phyloP scores from a whole-genome alignment of 495 filamentous ascomycete genomes.

The Penicillium chermesinum region DNA sequence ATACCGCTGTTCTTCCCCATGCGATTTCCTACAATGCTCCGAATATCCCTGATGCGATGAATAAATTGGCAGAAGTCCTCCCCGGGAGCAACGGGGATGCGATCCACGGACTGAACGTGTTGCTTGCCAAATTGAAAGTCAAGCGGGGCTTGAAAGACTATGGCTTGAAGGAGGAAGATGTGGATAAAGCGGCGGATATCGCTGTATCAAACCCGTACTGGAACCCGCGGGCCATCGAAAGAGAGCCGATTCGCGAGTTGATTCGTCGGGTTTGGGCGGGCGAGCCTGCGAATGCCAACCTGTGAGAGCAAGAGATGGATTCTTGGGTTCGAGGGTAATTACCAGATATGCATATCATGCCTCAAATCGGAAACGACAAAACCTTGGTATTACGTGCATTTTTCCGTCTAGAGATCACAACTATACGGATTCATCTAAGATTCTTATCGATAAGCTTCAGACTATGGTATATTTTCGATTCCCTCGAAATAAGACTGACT shows the following conservation, averaged over 20 bases:
- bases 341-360: too few species aligned
- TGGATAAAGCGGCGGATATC: conserved; percentile 62
- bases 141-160: conserved; percentile 53
- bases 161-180: conserved; percentile 62
- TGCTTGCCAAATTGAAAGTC: conserved; percentile 53
- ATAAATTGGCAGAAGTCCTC: conserved; percentile 51
- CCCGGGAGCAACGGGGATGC: conserved; percentile 57
- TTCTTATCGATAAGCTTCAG: too few species aligned
- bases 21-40: conserved; percentile 65
- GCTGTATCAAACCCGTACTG: conserved; percentile 60
- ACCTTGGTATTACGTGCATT: too few species aligned
- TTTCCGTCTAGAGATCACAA: too few species aligned
- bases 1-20: conserved; percentile 63
- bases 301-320: too few species aligned
- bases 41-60: conserved; percentile 53
- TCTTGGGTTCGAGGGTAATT: too few species aligned
- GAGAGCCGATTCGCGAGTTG: conserved; percentile 54
- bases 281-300: conserved; percentile 55
- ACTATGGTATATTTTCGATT: too few species aligned
- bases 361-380: too few species aligned
- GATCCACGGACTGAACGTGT: conserved; percentile 55
- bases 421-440: neutral
- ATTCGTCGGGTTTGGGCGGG: conserved; percentile 64
- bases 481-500: too few species aligned
- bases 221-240: conserved; percentile 58